Conservation (phyloP, 441 rosid species). For the Populus tomentosa region DNA sequence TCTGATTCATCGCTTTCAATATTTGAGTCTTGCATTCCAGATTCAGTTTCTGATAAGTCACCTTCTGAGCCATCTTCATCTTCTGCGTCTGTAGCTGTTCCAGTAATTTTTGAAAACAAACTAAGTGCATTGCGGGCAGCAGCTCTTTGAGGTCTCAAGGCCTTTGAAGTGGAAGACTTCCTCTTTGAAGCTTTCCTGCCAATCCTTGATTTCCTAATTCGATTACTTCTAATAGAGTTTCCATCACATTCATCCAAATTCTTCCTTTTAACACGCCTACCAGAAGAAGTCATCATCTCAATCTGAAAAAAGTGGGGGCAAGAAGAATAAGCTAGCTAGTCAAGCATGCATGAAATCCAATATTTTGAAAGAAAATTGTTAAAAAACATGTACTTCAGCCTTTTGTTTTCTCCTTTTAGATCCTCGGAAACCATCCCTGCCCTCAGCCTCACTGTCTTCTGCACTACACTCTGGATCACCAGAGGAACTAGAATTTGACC, state of each 20-base stretch:
- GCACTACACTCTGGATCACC: slow-evolving; percentile 62
- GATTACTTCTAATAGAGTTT: slow-evolving; percentile 41
- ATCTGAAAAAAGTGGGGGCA: slow-evolving; percentile 31
- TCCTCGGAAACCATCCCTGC: slow-evolving; percentile 58
- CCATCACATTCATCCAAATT: slow-evolving; percentile 70
- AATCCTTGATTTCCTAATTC: slow-evolving; percentile 46
- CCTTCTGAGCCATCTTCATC: slow-evolving; percentile 62
- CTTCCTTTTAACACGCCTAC: slow-evolving; percentile 90
- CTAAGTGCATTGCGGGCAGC: slow-evolving; percentile 95
- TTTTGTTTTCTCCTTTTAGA: slow-evolving; percentile 70
- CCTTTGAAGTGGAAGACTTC: slow-evolving; percentile 65
- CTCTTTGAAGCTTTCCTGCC: slow-evolving; percentile 50
- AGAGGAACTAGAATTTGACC: slow-evolving; percentile 53
- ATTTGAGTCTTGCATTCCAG: slow-evolving; percentile 50
- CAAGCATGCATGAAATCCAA: slow-evolving; percentile 5
- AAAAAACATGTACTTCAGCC: slow-evolving; percentile 53
- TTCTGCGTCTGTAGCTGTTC: slow-evolving; percentile 73
- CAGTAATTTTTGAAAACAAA: slow-evolving; percentile 79
- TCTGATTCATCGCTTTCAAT: slow-evolving; percentile 66
- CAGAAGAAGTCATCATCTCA: slow-evolving; percentile 89
- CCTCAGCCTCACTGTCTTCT: slow-evolving; percentile 62
- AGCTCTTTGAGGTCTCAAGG: slow-evolving; percentile 85
- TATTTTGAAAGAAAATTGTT: neutral
- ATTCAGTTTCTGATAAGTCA: slow-evolving; percentile 72
- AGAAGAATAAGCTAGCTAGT: neutral